Base-by-base conservation (phyloP, 1,139 yeast species). In the Oligophagozyma castellii region DNA sequence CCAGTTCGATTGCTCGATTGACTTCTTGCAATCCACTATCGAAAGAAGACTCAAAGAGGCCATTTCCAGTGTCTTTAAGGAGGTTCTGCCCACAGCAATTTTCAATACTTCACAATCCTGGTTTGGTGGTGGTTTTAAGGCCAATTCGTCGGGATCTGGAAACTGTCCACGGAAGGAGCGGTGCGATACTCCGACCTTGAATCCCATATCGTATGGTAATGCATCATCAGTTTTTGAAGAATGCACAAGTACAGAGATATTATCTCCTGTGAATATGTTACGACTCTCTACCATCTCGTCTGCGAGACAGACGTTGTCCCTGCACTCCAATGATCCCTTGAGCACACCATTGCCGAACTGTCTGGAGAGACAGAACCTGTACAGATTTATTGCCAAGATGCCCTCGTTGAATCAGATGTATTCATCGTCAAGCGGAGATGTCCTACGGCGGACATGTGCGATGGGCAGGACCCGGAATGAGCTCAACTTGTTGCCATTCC, bases 281-380 rank as follows among this genome's bases (percentile, higher is more conserved):
- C 70, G 78, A 44, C 61, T 79, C 31, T 67, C 80, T 7, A 66
- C 79, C n/a, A 58, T 86, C 35, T 70, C 73, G 33, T 72, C 77
- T 16, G 73, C 89, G 4, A 69, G 95, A 40, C 86, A 80, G 39
- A 80, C 95, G 0, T 60, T 86, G 36, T 70, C 77, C 12, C 53
- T 83, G 29, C 67, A 71, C 30, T 67, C 78, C 1, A 76, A 80
- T 1, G 61, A 64, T 23, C 7, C 10, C 10, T 7, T 10, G 10
- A 7, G 8, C 20, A 31, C 48, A 14, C 28, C 50, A 31, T 37
- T 55, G 34, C 46, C 50, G 21, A 44, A 62, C 30, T 50, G 59
- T 44, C 26, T 59, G 28, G 62, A 58, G 35, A 51, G 61, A 37
- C 59, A 56, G 23, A 55, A 51, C 19, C 34, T 58, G 27, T 53